These are phyloP conservation scores for Talaromyces adpressus DNA, from an alignment of 495 filamentous ascomycete species.

Conservation along the genomic window DNA sequence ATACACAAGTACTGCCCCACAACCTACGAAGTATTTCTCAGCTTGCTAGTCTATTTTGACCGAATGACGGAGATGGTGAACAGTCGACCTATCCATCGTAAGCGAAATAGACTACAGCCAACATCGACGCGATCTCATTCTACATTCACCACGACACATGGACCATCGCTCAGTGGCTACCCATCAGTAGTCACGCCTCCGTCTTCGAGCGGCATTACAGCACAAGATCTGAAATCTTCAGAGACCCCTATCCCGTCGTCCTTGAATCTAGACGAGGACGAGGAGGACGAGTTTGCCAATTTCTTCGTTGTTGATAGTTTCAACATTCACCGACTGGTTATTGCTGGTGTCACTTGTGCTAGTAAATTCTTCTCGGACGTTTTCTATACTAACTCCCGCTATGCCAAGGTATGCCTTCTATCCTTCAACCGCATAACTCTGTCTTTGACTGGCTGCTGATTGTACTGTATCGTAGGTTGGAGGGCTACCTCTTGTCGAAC, in stretches of 20 bases:
- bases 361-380: conserved; percentile 99
- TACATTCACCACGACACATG: neutral
- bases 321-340: conserved; percentile 96
- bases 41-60: conserved; percentile 94
- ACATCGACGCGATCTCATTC: conserved; percentile 8
- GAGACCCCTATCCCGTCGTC: conserved; percentile 22
- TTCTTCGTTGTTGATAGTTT: conserved; percentile 99
- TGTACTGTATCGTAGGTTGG: conserved; percentile 59
- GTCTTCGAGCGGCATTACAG: conserved; percentile 23
- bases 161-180: neutral
- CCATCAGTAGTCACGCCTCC: conserved; percentile 31
- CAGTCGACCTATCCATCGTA: conserved; percentile 45
- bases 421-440: neutral
- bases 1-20: conserved; percentile 99
- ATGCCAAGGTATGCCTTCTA: conserved; percentile 75
- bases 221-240: conserved; percentile 27
- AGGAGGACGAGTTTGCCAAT: conserved; percentile 58
- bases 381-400: conserved; percentile 98
- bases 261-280: conserved; percentile 22
- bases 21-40: conserved; percentile 96
- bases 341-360: conserved; percentile 95
- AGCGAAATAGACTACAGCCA: conserved; percentile 26
- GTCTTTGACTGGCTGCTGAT: neutral
- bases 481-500: conserved; percentile 87
- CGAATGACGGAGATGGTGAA: conserved; percentile 98